These are phyloP conservation scores for Pichia gijzeniarum DNA, from an alignment of 805 yeast species.

Conservation along the genomic window DNA sequence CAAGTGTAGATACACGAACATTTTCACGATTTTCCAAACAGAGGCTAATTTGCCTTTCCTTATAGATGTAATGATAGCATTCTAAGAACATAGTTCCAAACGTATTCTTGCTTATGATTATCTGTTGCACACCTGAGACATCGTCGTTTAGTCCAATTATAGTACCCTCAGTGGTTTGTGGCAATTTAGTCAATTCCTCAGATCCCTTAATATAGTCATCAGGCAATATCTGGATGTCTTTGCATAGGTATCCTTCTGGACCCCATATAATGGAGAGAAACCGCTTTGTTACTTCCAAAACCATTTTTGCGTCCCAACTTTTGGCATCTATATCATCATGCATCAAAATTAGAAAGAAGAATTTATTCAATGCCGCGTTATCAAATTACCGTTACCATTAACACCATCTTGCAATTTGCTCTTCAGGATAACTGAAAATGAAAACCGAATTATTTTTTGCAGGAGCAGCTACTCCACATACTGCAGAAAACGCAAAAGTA, in stretches of 20 bases:
- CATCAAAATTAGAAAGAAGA: no score
- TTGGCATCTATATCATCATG: no score
- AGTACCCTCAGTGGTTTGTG: not conserved
- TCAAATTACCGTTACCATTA: no score
- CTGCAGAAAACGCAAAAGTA: constrained; percentile 8
- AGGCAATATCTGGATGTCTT: constrained; percentile 4
- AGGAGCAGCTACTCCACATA: constrained; percentile 2
- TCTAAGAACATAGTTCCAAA: constrained; percentile 18
- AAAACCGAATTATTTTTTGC: not conserved
- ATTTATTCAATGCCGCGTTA: no score
- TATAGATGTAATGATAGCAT: constrained; percentile 13
- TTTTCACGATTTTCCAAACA: not conserved
- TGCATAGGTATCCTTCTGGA: not conserved
- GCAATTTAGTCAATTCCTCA: not conserved
- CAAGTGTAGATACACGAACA: constrained; percentile 18
- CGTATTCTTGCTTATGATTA: constrained; percentile 14
- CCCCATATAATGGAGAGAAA: not conserved
- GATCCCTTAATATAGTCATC: constrained; percentile 3
- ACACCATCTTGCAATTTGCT: no score
- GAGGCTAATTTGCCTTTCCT: not conserved
- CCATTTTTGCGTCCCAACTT: no score
- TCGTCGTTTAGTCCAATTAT: not conserved
- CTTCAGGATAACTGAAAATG: no score
- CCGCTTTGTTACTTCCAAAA: not conserved
- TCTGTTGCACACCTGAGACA: constrained; percentile 10